Conservation (phyloP, 768 basidiomycete species). For the Arthromyces matolae region DNA sequence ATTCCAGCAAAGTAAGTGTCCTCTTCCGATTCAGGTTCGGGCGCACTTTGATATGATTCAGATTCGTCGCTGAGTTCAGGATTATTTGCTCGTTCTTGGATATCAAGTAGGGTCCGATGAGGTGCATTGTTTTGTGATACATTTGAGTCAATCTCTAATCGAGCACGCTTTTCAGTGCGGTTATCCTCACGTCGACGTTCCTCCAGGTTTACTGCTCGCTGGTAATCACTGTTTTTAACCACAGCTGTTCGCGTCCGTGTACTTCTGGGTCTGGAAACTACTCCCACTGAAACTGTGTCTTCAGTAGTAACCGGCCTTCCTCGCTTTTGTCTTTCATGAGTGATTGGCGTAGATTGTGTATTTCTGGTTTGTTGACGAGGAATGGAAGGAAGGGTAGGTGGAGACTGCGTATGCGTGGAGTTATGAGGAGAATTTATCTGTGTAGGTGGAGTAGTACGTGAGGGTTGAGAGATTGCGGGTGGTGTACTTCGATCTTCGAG, state of each 20-base stretch:
- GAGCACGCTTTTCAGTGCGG: background rate
- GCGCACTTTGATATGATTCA: background rate
- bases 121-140: background rate
- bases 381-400: too few relatives aligned
- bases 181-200: background rate
- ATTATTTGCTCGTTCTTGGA: background rate
- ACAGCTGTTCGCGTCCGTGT: background rate
- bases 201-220: background rate
- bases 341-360: too few relatives aligned
- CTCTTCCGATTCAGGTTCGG: background rate
- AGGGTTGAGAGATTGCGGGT: too few relatives aligned
- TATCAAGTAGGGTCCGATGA: background rate
- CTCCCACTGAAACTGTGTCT: too few relatives aligned
- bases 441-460: too few relatives aligned
- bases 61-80: background rate
- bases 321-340: too few relatives aligned
- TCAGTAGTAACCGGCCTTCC: too few relatives aligned
- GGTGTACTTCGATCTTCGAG: background rate
- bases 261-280: background rate
- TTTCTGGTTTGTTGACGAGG: too few relatives aligned
- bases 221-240: background rate
- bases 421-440: too few relatives aligned
- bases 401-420: too few relatives aligned
- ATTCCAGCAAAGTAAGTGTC: background rate
- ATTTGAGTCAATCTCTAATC: background rate